Percentiles rank a stretch among this genome's conserved stretches.
phyloP scores from a whole-genome alignment of 495 filamentous ascomycete species.

The Penicillium samsonianum region DNA sequence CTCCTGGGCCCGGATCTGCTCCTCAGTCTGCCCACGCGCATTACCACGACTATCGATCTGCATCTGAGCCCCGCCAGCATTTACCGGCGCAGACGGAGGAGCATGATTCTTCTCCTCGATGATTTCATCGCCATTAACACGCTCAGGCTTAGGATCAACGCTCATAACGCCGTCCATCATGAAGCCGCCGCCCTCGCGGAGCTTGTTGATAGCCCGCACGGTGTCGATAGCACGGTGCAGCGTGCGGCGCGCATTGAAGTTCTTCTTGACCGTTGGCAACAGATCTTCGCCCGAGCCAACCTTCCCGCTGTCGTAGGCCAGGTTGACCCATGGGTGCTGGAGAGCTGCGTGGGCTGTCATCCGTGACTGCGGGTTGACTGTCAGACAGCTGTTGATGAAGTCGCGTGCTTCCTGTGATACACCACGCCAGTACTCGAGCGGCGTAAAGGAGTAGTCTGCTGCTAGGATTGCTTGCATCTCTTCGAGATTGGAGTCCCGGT shows the following conservation, averaged over 20 bases:
- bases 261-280: constrained; percentile 93
- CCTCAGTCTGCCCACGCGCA: constrained; percentile 63
- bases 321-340: constrained; percentile 82
- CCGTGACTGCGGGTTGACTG: constrained; percentile 79
- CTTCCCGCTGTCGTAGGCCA: constrained; percentile 39
- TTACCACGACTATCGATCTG: constrained; percentile 60
- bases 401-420: constrained; percentile 84
- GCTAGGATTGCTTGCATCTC: constrained; percentile 99
- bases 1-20: constrained; percentile 64
- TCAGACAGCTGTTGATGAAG: constrained; percentile 87
- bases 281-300: constrained; percentile 66
- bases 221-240: constrained; percentile 97
- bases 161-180: constrained; percentile 82
- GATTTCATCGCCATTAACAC: constrained; percentile 47
- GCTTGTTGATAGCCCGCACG: constrained; percentile 95
- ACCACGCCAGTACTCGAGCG: constrained; percentile 92
- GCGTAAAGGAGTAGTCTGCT: constrained; percentile 96
- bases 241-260: constrained; percentile 94
- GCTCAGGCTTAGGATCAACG: constrained; percentile 59
- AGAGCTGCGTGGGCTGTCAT: constrained; percentile 96
- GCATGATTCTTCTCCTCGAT: constrained; percentile 36
- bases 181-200: constrained; percentile 76
- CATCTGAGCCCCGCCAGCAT: constrained; percentile 28
- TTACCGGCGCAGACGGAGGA: constrained; percentile 15
- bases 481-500: constrained; percentile 94